A percentile compares a stretch with the other conserved stretches of the same genome.
Evolutionary conservation across 345 rosid genomes (phyloP).

Genomic region (Trapa incisa): DNA sequence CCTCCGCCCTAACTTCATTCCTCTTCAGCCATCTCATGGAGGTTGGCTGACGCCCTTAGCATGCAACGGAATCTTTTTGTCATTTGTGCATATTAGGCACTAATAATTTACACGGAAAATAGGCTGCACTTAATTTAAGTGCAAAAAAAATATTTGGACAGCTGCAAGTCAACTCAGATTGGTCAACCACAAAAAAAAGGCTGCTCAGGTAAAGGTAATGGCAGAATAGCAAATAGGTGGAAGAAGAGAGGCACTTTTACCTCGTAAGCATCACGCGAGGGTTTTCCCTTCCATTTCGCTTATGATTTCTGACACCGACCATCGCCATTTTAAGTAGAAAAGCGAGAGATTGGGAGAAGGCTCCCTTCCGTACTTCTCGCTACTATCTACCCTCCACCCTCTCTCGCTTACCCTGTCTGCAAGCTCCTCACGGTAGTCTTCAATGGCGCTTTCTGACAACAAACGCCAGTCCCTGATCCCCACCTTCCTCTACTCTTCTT

Average conservation of each 20-base stretch:
- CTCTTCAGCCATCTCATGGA: too few relatives aligned
- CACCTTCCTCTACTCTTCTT: constrained; percentile 48
- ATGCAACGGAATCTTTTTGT: too few relatives aligned
- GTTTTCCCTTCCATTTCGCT: neutral
- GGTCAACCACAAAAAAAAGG: too few relatives aligned
- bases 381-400: too few relatives aligned
- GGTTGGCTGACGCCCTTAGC: too few relatives aligned
- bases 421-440: neutral
- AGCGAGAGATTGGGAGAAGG: constrained; percentile 2
- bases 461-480: constrained; percentile 55
- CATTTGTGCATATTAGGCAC: too few relatives aligned
- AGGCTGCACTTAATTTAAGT: too few relatives aligned
- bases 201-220: neutral
- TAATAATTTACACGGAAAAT: too few relatives aligned
- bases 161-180: too few relatives aligned
- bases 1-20: too few relatives aligned
- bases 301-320: neutral
- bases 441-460: constrained; percentile 32
- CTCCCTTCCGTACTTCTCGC: neutral
- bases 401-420: neutral
- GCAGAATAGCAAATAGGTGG: neutral
- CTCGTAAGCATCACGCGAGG: constrained; percentile 4
- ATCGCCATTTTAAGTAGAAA: neutral
- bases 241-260: neutral
- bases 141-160: too few relatives aligned